phyloP scores from a whole-genome alignment of 2,329 filamentous ascomycete genomes.

The Phoma herbarum region DNA sequence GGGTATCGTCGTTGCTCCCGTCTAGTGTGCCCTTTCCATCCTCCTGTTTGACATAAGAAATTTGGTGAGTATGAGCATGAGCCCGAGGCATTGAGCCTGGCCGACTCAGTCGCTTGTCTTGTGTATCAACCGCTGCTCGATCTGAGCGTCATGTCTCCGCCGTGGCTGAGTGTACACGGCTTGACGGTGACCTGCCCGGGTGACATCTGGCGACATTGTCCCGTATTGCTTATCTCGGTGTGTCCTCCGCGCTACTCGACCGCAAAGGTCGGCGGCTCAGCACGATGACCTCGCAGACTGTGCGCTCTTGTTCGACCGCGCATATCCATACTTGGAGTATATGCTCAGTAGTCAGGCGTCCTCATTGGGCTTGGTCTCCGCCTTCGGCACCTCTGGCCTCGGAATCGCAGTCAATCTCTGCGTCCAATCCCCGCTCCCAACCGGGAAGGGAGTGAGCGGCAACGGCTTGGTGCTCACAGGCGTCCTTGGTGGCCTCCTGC shows the following conservation, averaged over 20 bases:
- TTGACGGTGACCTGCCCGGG: too few species aligned
- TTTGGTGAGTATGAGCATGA: too few species aligned
- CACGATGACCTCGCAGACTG: slow-evolving; percentile 10
- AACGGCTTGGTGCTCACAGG: slow-evolving; percentile 38
- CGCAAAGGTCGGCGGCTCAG: not conserved
- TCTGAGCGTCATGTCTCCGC: too few species aligned
- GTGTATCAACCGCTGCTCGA: too few species aligned
- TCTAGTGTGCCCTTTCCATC: not conserved
- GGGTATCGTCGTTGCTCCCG: slow-evolving; percentile 14
- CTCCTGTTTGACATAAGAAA: not conserved
- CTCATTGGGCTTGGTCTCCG: not conserved
- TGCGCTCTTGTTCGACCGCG: slow-evolving; percentile 4
- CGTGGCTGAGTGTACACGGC: too few species aligned
- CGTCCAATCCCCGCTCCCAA: slow-evolving; percentile 19
- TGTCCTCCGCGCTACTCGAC: too few species aligned
- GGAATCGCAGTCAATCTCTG: slow-evolving; percentile 9
- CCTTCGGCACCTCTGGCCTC: not conserved
- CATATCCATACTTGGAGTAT: slow-evolving; percentile 15
- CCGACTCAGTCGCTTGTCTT: too few species aligned
- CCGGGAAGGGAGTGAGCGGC: slow-evolving; percentile 46
- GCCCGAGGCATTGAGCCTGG: not conserved
- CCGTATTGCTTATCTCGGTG: too few species aligned
- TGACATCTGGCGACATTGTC: too few species aligned
- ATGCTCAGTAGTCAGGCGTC: slow-evolving; percentile 22
- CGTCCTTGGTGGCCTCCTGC: slow-evolving; percentile 2